Conservation (phyloP, 768 basidiomycete genomes). For the Hygrocybe coccinea region DNA sequence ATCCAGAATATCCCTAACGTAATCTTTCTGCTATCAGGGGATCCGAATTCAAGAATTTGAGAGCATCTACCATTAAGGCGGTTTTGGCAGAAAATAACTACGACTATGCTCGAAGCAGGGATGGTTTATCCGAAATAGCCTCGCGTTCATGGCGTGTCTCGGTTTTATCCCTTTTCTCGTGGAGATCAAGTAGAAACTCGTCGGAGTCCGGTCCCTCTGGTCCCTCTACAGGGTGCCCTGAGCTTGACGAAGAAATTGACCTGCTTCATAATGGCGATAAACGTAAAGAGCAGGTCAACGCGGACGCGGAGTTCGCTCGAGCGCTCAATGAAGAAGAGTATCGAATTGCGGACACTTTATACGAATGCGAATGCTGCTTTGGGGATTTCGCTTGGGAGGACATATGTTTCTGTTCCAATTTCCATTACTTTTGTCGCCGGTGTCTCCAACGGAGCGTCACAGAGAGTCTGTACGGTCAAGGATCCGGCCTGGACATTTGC, state of each 20-base stretch:
- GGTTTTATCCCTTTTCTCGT: neutral
- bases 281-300: neutral
- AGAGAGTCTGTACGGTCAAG: neutral
- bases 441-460: constrained; percentile 1
- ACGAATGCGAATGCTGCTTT: constrained; percentile 5
- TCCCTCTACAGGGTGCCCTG: neutral
- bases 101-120: constrained; percentile 3
- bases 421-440: constrained; percentile 1
- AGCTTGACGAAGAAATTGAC: constrained; percentile 1
- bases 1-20: neutral
- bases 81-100: constrained; percentile 2
- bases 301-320: neutral
- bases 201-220: neutral
- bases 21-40: neutral
- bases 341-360: neutral
- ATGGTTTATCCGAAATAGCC: neutral
- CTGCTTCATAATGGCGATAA: neutral
- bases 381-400: constrained; percentile 4
- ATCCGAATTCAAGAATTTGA: neutral
- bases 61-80: neutral
- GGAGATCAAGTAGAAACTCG: neutral
- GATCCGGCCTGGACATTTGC: neutral
- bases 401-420: neutral
- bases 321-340: neutral
- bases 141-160: neutral